These are phyloP conservation scores for Lyophyllum semitale DNA, from an alignment of 768 basidiomycete genomes.

Conservation along the genomic window DNA sequence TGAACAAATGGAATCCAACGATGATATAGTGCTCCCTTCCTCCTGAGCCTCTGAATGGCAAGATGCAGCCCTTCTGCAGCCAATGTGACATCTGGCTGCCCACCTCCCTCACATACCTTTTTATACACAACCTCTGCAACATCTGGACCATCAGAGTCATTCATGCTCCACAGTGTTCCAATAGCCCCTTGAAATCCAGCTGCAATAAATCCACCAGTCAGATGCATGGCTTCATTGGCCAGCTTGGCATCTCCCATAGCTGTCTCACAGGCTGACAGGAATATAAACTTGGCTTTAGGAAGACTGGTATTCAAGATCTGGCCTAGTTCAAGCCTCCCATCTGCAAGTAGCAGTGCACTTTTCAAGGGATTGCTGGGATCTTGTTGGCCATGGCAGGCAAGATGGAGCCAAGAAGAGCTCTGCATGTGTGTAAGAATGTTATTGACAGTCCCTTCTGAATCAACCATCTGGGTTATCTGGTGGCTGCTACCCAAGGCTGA, in stretches of 20 bases:
- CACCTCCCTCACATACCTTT: constrained; percentile 8
- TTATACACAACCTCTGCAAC: constrained; percentile 13
- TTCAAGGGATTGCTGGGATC: constrained; percentile 14
- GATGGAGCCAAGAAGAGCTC: constrained; percentile 18
- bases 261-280: constrained; percentile 31
- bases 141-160: constrained; percentile 17
- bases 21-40: neutral
- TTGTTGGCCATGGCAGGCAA: constrained; percentile 27
- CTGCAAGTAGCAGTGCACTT: constrained; percentile 18
- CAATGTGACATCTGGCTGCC: constrained; percentile 2
- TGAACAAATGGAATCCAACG: constrained; percentile 21
- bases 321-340: constrained; percentile 19
- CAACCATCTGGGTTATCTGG: neutral
- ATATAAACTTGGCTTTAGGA: constrained; percentile 33
- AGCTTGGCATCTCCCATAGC: constrained; percentile 17
- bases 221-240: constrained; percentile 32
- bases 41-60: constrained; percentile 10
- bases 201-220: constrained; percentile 29
- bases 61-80: constrained; percentile 16
- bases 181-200: constrained; percentile 24
- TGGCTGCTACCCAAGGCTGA: neutral
- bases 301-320: constrained; percentile 21
- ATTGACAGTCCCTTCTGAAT: constrained; percentile 3
- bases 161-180: constrained; percentile 23
- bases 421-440: constrained; percentile 10